Base-by-base conservation (phyloP, 495 filamentous ascomycete genomes). In the Neurospora hispaniola region DNA sequence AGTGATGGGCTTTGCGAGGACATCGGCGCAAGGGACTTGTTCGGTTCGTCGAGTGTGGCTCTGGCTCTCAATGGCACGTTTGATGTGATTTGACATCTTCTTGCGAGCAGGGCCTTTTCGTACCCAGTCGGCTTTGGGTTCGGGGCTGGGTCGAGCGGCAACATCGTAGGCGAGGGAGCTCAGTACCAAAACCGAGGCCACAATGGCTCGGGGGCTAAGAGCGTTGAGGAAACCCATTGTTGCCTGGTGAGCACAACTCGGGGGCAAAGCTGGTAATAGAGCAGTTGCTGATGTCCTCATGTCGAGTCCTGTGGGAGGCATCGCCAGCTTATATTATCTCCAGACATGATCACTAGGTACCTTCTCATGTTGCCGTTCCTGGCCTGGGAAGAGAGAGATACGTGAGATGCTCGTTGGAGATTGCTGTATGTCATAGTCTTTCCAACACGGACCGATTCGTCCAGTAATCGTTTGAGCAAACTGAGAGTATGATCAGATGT, bases 171-270 rank as follows among this genome's bases (percentile, higher is more conserved):
- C 73, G 73, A 77, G 44, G 23, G 76, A 69, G 70, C 59, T 74
- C 14, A 79, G 62, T 7, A 76, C 39, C 43, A 79, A 71, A 31
- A 62, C 73, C 11, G 76, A 79, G 48, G 75, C 42, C 5, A 70
- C 71, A 68, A 79, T 69, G 27, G 72, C 74, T 75, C 74, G 62
- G n/a, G 74, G 77, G 71, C 76, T 76, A 70, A 77, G 69, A 71
- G 46, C 43, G 69, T 76, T 66, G 69, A 78, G 69, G 69, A 78
- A 31, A 42, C 75, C 73, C 76, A 78, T 78, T 41, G 59, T 70
- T 59, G 48, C 4, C 48, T 59, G 23, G 23, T 59, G 48, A 59
- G 23, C 48, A 59, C 48, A 59, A 59, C 48, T 5, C 14, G 16
- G 54, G 23, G 54, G 14, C 54, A 62, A 23, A 62, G 23, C 23